Evolutionary conservation across 2,329 filamentous ascomycete genomes (phyloP), one percentile per base, ranked within the genome.

Genomic region (Neofusicoccum kwambonambiense): DNA sequence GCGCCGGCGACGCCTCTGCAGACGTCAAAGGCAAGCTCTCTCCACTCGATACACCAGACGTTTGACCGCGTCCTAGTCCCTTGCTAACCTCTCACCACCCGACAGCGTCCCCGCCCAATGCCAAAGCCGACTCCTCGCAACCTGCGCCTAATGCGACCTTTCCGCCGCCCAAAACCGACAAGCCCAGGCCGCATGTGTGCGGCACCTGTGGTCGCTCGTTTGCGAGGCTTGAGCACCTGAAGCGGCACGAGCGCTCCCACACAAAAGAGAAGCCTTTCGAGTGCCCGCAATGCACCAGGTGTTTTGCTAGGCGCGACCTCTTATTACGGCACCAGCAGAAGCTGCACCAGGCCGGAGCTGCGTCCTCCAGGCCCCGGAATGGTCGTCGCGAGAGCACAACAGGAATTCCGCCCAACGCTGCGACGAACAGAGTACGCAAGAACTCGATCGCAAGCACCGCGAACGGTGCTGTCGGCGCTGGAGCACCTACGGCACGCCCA

Each of bases 211-310:
- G 89, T 73, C 89, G 95, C 69, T 96, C 92, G 37, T 99, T 99
- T 77, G 95, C 95, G 65, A 89, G 95, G 67, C 82, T 99, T 71
- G 95, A 99, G 80, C 95, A 99, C 77, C 82, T 99, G 70, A 99
- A 99, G 82, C 90, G 95, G 67, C 95, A 99, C 79, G 95, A 98
- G 80, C 88, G 95, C 68, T 97, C 93, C n/a, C 93, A 97, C 76
- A 97, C 93, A 50, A 97, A 99, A 78, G 93, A 99, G 81, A 99
- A 99, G 83, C 95, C 95, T 0, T 99, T 99, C 72, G 93, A 97
- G 79, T 99, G 95, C 73, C 92, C 92, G 34, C 92, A 98, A 77
- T 99, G 95, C 79, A 86, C 92, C 42, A 84, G 95, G 79, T 98
- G 95, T 80, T 99, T 99, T 79, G 95, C 95, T 66, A 88, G 95